Base-by-base conservation (phyloP, 805 yeast genomes). In the Kodamaea nitidulidarum region DNA sequence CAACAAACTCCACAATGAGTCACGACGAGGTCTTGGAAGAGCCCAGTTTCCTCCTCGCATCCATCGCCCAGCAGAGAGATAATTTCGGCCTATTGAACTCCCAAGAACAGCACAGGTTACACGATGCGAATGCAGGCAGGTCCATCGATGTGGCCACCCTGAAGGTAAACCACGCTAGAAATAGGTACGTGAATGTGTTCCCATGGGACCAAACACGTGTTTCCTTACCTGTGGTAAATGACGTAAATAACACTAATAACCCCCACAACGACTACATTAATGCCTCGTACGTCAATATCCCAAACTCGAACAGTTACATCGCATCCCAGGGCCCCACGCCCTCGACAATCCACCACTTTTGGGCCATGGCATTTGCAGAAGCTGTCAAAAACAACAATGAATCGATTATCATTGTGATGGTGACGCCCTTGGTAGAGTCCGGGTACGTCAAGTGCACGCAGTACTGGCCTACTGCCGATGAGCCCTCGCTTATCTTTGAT, bases 291-390 rank as follows among this genome's bases (percentile, higher is more conserved):
- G 52, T 67, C 16, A 31, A 40, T 2, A 24, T 35, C 22, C 14
- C 30, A 15, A 31, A 34, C 14, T 27, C 37, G 9, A 25, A 39
- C 28, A 47, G 44, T n/a, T 84, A 80, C 54, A 80, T 84, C 22
- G 85, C 88, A 0, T 68, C 84, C 2, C 95, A 84, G 52, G 95
- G 91, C 2, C 80, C 80, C 2, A 52, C 67, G n/a, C 35, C 42
- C 0, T 34, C 40, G 11, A 74, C 79, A 1, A 49, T 54, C 11
- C 61, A 56, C 29, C 69, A 68, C 35, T 76, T 76, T 48, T 75
- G 80, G 80, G 15, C 71, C 80, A 68, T 68, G 74, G 63, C 69
- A 26, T 66, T 48, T 41, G 39, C 58, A 32, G 65, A 67, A 43
- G 55, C 69, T 4, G 58, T 50, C 27, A 40, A 39, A 21, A 55